A percentile compares a stretch with the other conserved stretches of the same genome.
phyloP scores from a whole-genome alignment of 2,329 filamentous ascomycete genomes.

The Claviceps maximensis region DNA sequence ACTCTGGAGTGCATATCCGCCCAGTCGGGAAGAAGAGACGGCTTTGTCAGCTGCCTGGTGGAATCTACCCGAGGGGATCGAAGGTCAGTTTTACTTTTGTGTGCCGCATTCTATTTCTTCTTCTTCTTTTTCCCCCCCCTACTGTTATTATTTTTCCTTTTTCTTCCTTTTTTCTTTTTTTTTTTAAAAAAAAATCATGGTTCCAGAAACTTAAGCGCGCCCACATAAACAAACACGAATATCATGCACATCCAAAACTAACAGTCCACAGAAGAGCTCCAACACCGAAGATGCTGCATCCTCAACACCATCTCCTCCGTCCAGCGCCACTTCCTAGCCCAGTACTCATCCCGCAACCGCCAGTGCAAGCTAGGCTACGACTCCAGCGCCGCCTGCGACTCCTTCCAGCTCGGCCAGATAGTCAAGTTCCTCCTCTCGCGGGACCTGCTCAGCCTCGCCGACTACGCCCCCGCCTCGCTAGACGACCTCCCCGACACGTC shows the following conservation, averaged over 20 bases:
- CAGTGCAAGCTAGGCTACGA: conserved; percentile 68
- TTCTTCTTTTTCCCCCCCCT: too few relatives aligned
- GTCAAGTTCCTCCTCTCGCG: conserved; percentile 54
- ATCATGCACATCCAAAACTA: too few relatives aligned
- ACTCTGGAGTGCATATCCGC: conserved; percentile 36
- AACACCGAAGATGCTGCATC: conserved; percentile 50
- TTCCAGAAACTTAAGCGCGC: too few relatives aligned
- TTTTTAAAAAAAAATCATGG: background rate
- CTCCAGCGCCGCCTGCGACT: conserved; percentile 58
- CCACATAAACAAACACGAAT: too few relatives aligned
- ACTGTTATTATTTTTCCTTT: too few relatives aligned
- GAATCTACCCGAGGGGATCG: conserved; percentile 55
- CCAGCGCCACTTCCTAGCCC: conserved; percentile 50
- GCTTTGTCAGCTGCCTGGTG: conserved; percentile 46
- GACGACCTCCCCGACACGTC: conserved; percentile 34
- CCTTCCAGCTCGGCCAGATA: conserved; percentile 68
- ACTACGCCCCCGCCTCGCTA: conserved; percentile 37
- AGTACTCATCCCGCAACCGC: conserved; percentile 52
- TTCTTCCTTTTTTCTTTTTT: background rate
- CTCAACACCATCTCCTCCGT: conserved; percentile 58
- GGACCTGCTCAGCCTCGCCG: conserved; percentile 45
- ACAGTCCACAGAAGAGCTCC: conserved; percentile 44
- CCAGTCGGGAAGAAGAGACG: conserved; percentile 13
- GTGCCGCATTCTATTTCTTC: background rate
- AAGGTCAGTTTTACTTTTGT: conserved; percentile 31